Conservation (phyloP, 2,329 filamentous ascomycete genomes). For the Colletotrichum sansevieriae region DNA sequence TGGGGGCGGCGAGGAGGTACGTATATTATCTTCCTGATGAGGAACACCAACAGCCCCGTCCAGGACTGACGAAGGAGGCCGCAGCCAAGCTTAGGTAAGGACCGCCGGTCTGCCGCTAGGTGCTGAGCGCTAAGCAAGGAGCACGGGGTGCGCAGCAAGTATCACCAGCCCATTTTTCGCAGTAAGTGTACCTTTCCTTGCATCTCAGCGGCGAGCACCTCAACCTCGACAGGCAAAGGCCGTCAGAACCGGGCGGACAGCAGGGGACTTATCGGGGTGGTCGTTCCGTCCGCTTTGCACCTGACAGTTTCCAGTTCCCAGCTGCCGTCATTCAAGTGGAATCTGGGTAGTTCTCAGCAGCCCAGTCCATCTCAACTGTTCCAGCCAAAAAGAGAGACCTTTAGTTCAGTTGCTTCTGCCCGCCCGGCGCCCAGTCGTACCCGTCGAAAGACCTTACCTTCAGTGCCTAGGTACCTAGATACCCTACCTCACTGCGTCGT, state of each 20-base stretch:
- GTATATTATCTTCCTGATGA: conserved; percentile 19
- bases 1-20: conserved; percentile 3
- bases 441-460: not conserved
- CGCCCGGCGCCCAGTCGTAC: not conserved
- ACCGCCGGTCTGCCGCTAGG: not conserved
- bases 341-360: not conserved
- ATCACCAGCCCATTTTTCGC: not conserved
- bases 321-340: not conserved
- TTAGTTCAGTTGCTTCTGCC: not conserved
- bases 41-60: not conserved
- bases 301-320: conserved; percentile 14
- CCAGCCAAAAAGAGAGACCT: not conserved
- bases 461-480: not conserved
- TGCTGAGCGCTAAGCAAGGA: not conserved
- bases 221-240: not conserved
- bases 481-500: not conserved
- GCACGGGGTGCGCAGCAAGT: conserved; percentile 7
- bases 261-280: conserved; percentile 25
- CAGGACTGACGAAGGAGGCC: conserved; percentile 1
- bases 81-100: not conserved
- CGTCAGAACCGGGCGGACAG: conserved; percentile 1
- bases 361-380: not conserved
- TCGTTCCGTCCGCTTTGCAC: conserved; percentile 24
- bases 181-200: not conserved
- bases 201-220: not conserved